phyloP scores from a whole-genome alignment of 2,329 filamentous ascomycete species.

The Dendryphion nanum region DNA sequence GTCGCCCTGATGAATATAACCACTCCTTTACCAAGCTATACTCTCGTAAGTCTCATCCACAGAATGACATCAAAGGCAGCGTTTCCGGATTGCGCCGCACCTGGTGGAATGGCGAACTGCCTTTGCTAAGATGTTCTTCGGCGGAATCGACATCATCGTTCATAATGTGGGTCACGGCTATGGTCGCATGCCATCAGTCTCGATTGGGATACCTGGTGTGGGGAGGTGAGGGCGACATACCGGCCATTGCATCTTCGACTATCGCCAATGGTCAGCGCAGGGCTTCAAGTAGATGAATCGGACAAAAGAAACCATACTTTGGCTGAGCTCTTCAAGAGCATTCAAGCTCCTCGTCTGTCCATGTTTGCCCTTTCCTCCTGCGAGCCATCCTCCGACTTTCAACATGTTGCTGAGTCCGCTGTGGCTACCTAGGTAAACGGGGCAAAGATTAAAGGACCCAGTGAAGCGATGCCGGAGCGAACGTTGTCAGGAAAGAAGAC shows the following conservation, averaged over 20 bases:
- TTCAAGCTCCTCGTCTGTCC: constrained; percentile 56
- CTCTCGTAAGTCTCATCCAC: constrained; percentile 15
- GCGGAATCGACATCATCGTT: constrained; percentile 88
- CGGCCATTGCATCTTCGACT: constrained; percentile 50
- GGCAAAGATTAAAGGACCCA: too few relatives aligned
- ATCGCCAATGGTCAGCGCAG: constrained; percentile 1
- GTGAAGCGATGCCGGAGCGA: too few relatives aligned
- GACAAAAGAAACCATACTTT: constrained; percentile 44
- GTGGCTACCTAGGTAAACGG: too few relatives aligned
- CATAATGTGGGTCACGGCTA: constrained; percentile 71
- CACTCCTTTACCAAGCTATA: constrained; percentile 72
- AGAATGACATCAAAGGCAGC: not conserved
- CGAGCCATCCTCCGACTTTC: constrained; percentile 41
- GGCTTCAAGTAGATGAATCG: not conserved
- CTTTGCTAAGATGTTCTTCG: constrained; percentile 67
- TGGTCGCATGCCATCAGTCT: constrained; percentile 28
- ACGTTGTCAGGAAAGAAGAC: too few relatives aligned
- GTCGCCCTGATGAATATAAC: constrained; percentile 83
- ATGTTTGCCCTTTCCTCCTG: constrained; percentile 27
- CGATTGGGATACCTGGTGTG: not conserved
- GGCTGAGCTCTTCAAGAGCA: constrained; percentile 57
- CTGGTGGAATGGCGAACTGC: constrained; percentile 83
- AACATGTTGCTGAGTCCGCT: constrained; percentile 28
- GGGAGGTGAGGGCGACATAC: constrained; percentile 22
- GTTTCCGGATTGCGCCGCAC: constrained; percentile 36